Percentiles rank a stretch among this genome's conserved stretches.
These are phyloP conservation scores for Tetrahymena malaccensis DNA, from an alignment of 73 alveolate species.

Conservation along the genomic window DNA sequence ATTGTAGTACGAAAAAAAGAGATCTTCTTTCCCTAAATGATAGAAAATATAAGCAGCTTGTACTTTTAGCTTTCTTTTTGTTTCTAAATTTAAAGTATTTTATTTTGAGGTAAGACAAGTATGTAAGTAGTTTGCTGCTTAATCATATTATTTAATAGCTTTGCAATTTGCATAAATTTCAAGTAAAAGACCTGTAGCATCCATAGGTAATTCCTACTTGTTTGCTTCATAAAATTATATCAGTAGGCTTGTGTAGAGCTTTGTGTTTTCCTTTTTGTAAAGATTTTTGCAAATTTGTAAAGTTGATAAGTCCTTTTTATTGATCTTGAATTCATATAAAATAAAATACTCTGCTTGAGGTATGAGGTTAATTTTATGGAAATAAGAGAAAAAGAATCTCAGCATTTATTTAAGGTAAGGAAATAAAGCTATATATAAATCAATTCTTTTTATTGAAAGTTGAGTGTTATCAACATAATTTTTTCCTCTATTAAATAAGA, in stretches of 20 bases:
- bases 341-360: neutral
- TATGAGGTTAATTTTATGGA: neutral
- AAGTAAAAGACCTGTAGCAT: neutral
- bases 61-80: neutral
- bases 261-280: neutral
- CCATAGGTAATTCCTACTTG: neutral
- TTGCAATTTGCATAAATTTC: neutral
- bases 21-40: neutral
- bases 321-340: neutral
- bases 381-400: neutral
- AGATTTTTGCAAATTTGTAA: neutral
- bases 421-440: neutral
- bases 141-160: neutral
- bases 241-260: neutral
- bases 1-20: neutral
- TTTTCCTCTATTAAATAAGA: neutral
- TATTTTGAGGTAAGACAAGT: neutral
- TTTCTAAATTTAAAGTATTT: neutral
- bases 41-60: neutral
- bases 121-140: neutral
- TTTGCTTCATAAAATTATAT: neutral
- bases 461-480: neutral
- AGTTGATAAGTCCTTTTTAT: neutral
- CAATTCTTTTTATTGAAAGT: neutral
- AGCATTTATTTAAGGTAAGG: neutral